Base-by-base conservation (phyloP, 2,329 filamentous ascomycete species). In the Pseudogymnoascus sp. region DNA sequence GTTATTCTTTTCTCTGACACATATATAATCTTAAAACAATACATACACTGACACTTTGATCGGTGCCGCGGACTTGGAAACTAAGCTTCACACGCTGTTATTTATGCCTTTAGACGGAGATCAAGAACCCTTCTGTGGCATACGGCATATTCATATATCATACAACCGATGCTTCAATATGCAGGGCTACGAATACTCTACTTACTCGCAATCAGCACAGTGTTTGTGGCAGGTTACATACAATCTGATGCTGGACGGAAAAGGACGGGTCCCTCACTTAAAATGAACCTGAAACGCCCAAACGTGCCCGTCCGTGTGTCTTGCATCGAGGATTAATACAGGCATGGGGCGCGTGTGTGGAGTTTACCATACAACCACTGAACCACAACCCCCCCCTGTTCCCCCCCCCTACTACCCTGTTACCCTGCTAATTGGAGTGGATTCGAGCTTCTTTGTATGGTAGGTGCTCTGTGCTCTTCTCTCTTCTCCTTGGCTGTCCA, bases 1-100 rank as follows among this genome's bases (percentile, higher is more conserved):
- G 62, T 64, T 60, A 39, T 62, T 51, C 34, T 61, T 40, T 61
- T 54, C 23, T 29, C 14, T 54, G 47, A 54, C 47, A 54, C 47
- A 54, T 54, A 54, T 54, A 54, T 54, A 54, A 54, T 54, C 16
- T 54, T 54, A 54, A 54, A 54, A 54, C 47, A 54, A 29, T 54
- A 31, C 23, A 29, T 31, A 31, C 47, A 31, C 7, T 54, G 47
- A 54, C 45, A 51, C 45, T 29, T 21, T 51, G 21, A 29, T 29
- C 4, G 21, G 12, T 51, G 45, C 8, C 23, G 47, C 4, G 47
- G 7, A 31, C 23, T 51, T 2, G 10, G 45, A 21, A 54, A 31
- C 47, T 12, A 23, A 54, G 26, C 47, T 54, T 54, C 23, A 5
- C 23, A 16, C 8, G 4, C 26, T 31, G 12, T 16, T n/a, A 31